Base-by-base conservation (phyloP, 768 basidiomycete species). In the Krasilnikovozyma curviuscula region DNA sequence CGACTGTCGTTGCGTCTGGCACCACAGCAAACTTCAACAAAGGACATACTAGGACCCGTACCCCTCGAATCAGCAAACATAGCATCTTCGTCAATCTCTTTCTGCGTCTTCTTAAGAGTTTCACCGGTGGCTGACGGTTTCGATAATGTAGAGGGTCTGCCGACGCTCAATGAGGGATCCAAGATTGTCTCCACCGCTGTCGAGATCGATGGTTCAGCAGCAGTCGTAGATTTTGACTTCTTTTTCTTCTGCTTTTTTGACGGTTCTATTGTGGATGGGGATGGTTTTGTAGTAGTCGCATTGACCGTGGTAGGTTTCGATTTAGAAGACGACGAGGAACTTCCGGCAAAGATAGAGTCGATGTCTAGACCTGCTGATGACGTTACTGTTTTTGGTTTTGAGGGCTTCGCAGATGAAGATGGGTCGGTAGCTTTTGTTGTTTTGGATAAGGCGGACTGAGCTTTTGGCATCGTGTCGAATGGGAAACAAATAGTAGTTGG, bases 1-100 rank as follows among this genome's bases (percentile, higher is more conserved):
- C 62, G 29, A 46, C 51, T 14, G 62, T 62, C 45, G 59, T 58
- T 33, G 59, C 58, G 59, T 65, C 61, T n/a, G 54, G 49, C 48
- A 65, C 63, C 25, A 54, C 37, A 40, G 55, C 55, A 50, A 63
- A 58, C 27, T 63, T n/a, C n/a, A n/a, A n/a, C n/a, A n/a, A n/a
- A n/a, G n/a, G n/a, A n/a, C n/a, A n/a, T n/a, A n/a, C n/a, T n/a
- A n/a, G n/a, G n/a, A n/a, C n/a, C 61, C 35, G 61, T 58, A 13
- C 52, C 53, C 40, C 46, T 46, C 33, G 29, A 40, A 34, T 46
- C 45, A 9, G 5, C 10, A 30, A 8, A 41, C 25, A 16, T 39
- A 44, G 32, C 40, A 49, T 56, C 46, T 57, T 54, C 35, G 50
- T 18, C 21, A 50, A 49, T 41, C 55, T 28, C 51, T 55, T 53